phyloP scores from a whole-genome alignment of 768 basidiomycete species.

The Psilocybe cyanescens region DNA sequence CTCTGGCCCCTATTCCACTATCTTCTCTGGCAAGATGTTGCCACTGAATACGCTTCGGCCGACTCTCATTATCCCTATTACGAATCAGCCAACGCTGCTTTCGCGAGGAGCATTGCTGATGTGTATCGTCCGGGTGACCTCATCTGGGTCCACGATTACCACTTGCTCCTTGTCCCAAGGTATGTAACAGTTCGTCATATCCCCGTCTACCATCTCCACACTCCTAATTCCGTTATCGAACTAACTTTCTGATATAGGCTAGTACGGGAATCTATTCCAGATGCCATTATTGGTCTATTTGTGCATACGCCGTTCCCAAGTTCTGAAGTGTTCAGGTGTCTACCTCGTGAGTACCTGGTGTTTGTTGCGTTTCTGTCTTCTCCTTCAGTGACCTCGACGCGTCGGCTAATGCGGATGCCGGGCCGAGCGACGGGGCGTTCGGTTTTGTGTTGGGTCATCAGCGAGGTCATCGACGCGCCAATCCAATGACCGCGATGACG shows the following conservation, averaged over 20 bases:
- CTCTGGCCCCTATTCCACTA: slow-evolving; percentile 99
- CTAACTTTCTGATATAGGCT: slow-evolving; percentile 42
- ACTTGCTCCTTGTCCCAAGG: slow-evolving; percentile 87
- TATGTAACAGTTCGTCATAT: slow-evolving; percentile 16
- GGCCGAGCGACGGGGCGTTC: background rate
- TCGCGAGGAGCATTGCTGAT: slow-evolving; percentile 73
- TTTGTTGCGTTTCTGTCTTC: background rate
- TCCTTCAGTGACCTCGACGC: background rate
- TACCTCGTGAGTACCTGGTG: slow-evolving; percentile 69
- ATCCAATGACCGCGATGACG: background rate
- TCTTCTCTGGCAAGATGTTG: slow-evolving; percentile 96
- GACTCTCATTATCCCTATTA: slow-evolving; percentile 85
- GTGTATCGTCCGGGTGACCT: slow-evolving; percentile 90
- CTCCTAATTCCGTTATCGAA: slow-evolving; percentile 6
- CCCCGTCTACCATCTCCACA: slow-evolving; percentile 8
- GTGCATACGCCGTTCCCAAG: slow-evolving; percentile 98
- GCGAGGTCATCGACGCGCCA: background rate
- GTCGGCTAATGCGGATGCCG: background rate
- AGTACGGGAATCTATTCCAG: slow-evolving; percentile 70
- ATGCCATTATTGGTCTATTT: slow-evolving; percentile 86
- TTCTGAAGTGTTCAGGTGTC: slow-evolving; percentile 93
- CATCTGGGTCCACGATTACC: slow-evolving; percentile 95
- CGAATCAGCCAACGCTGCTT: slow-evolving; percentile 81
- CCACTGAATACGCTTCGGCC: slow-evolving; percentile 85
- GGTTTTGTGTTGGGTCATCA: background rate